Base-by-base conservation (phyloP, 2,329 filamentous ascomycete genomes). In the Aspergillus thermomutatus region DNA sequence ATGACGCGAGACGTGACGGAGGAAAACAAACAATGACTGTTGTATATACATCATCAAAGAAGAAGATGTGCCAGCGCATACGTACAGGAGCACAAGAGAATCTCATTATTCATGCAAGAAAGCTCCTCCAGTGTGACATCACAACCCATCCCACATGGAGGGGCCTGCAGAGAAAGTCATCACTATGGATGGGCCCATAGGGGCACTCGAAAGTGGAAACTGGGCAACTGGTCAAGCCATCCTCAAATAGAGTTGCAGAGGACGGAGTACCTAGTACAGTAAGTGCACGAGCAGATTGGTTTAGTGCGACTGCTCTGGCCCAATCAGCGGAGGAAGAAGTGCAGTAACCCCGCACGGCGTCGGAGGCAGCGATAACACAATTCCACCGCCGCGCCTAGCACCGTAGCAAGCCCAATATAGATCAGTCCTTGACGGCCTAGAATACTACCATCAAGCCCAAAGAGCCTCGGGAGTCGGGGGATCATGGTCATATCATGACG, bases 181-280 rank as follows among this genome's bases (percentile, higher is more conserved):
- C 50, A 54, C n/a, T 56, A 55, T 57, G n/a, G n/a, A 34, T 17
- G 31, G 31, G 31, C 11, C 58, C 55, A 52, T 59, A 21, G 9
- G 27, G 43, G 37, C n/a, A 23, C 31, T 48, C n/a, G 34, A 48
- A 17, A 37, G 3, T 43, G 21, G 40, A 43, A 43, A 43, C 9
- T 5, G 40, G 4, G 19, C n/a, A 43, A 43, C 40, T 43, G 40
- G 46, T 23, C 10, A 28, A 4, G 19, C 37, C 37, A 7, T 19
- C n/a, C n/a, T n/a, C 19, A 47, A 60, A 55, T 63, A 55, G 58
- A 61, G 62, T 64, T 62, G 59, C 59, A 62, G 53, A 37, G 41
- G 21, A 43, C 40, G 21, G 19, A n/a, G 7, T 9, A 41, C 17
- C 9, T 17, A 53, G 50, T 40, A 50, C 53, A 49, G 27, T 53